phyloP scores from a whole-genome alignment of 306 rosid genomes.

The Cucumis cinereus region DNA sequence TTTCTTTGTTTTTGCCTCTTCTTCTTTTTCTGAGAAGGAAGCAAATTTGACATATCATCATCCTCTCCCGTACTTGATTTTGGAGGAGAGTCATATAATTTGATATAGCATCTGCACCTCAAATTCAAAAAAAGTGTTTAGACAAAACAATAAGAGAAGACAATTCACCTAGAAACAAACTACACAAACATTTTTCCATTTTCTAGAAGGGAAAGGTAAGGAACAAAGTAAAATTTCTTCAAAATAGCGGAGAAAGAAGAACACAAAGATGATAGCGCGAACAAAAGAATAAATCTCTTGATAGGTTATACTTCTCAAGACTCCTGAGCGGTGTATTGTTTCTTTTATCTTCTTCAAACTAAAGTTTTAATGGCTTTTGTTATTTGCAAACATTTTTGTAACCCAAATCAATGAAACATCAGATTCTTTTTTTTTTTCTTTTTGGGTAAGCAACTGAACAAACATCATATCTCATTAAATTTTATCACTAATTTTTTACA shows the following conservation, averaged over 20 bases:
- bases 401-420: background rate
- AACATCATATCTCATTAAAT: background rate
- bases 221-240: background rate
- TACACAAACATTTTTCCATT: background rate
- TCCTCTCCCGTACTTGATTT: conserved; percentile 74
- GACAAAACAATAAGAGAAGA: background rate
- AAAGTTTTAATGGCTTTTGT: background rate
- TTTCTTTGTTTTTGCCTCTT: conserved; percentile 90
- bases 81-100: conserved; percentile 73
- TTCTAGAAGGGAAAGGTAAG: background rate
- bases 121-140: conserved; percentile 12
- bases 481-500: background rate
- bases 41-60: conserved; percentile 67
- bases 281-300: background rate
- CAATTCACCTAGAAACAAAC: background rate
- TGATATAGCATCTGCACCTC: conserved; percentile 73
- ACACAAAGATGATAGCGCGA: background rate
- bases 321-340: background rate
- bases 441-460: too few relatives aligned
- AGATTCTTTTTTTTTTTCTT: background rate
- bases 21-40: conserved; percentile 93
- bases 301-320: background rate
- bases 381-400: background rate
- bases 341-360: background rate
- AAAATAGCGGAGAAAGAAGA: background rate